phyloP scores from a whole-genome alignment of 2,329 filamentous ascomycete species.

The Knufia petricola region DNA sequence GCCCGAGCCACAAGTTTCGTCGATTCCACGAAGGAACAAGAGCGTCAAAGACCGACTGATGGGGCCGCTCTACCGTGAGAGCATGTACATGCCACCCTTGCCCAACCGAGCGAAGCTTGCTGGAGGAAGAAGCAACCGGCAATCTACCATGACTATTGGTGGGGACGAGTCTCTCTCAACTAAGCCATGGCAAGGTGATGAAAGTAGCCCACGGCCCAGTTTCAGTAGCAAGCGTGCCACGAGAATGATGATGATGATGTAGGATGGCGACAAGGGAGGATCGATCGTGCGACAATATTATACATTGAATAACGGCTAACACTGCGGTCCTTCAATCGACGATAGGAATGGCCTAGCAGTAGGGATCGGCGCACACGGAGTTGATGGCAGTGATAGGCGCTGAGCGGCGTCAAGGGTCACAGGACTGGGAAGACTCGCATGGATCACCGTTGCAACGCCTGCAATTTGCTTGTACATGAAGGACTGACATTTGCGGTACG shows the following conservation, averaged over 20 bases:
- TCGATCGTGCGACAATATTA: no score
- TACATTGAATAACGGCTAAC: no score
- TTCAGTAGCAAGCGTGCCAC: conserved; percentile 24
- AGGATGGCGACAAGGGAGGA: no score
- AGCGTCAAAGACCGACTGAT: conserved; percentile 23
- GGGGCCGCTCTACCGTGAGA: conserved; percentile 22
- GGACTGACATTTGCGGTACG: no score
- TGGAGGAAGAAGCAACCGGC: conserved; percentile 13
- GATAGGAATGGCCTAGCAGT: no score
- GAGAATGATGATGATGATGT: conserved; percentile 26
- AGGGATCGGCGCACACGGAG: no score
- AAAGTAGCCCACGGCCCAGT: conserved; percentile 20
- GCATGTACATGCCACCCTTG: conserved; percentile 21
- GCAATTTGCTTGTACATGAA: no score
- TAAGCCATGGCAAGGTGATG: conserved; percentile 19
- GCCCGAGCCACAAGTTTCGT: conserved; percentile 8
- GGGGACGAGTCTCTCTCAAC: conserved; percentile 14
- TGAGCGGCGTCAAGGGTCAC: background rate
- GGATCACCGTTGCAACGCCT: no score
- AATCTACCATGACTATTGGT: conserved; percentile 16
- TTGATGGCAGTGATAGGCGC: background rate
- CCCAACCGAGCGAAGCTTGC: conserved; percentile 12
- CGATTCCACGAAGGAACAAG: conserved; percentile 20
- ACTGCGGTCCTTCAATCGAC: no score
- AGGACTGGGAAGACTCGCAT: no score